These are phyloP conservation scores for Cinnamomum chago DNA, from an alignment of 164 flowering plant species.

Conservation along the genomic window DNA sequence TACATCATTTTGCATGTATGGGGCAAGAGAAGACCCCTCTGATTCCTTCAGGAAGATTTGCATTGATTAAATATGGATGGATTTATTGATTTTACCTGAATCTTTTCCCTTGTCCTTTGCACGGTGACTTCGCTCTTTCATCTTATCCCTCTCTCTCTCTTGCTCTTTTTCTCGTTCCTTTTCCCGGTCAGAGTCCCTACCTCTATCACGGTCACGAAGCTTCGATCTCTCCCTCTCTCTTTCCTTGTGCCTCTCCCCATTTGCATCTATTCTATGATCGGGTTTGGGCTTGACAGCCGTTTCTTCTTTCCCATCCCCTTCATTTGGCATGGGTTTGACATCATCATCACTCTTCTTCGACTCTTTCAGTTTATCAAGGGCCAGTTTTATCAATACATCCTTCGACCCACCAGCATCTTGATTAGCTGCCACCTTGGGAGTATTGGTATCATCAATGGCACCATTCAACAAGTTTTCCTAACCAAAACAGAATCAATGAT, in stretches of 20 bases:
- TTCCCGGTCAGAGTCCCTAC: slow-evolving; percentile 73
- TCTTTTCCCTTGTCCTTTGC: slow-evolving; percentile 67
- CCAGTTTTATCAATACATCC: slow-evolving; percentile 32
- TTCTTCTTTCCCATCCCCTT: slow-evolving; percentile 53
- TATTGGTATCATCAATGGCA: slow-evolving; percentile 25
- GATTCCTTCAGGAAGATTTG: not conserved
- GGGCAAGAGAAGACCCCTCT: not conserved
- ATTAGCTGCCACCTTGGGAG: slow-evolving; percentile 28
- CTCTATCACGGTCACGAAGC: slow-evolving; percentile 42
- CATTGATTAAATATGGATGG: not conserved
- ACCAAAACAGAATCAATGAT: slow-evolving; percentile 7
- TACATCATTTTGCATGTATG: too few species aligned
- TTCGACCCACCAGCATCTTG: slow-evolving; percentile 47
- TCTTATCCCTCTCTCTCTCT: slow-evolving; percentile 55
- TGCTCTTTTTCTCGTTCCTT: slow-evolving; percentile 29
- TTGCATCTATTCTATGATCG: slow-evolving; percentile 41
- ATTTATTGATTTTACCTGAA: slow-evolving; percentile 29
- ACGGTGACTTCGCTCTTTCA: slow-evolving; percentile 59
- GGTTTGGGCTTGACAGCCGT: slow-evolving; percentile 33
- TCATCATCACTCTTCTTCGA: slow-evolving; percentile 72
- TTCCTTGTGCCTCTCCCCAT: slow-evolving; percentile 53
- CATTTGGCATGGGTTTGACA: slow-evolving; percentile 33
- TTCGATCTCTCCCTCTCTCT: slow-evolving; percentile 50
- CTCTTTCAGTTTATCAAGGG: slow-evolving; percentile 53
- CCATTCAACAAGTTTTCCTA: slow-evolving; percentile 44